phyloP scores from a whole-genome alignment of 345 rosid species.

The Populus ilicifolia region DNA sequence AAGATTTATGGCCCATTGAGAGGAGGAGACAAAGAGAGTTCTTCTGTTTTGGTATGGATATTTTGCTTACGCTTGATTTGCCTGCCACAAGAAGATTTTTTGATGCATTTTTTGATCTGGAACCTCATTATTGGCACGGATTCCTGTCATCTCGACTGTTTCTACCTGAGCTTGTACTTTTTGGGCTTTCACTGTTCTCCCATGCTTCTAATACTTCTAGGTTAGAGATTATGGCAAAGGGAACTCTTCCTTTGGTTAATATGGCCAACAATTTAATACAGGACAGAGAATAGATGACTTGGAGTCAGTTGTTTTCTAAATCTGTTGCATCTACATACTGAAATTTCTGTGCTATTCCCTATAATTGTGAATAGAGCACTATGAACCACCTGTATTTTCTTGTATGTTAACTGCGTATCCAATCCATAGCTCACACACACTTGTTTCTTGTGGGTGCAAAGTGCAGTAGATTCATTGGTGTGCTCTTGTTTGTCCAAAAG shows the following conservation, averaged over 20 bases:
- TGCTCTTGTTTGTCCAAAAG: background rate
- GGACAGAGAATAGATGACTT: conserved; percentile 57
- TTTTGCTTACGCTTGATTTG: conserved; percentile 81
- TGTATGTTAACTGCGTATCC: background rate
- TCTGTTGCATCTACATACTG: conserved; percentile 1
- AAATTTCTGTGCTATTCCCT: background rate
- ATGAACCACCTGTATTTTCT: background rate
- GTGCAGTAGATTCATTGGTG: background rate
- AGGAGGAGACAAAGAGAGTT: conserved; percentile 94
- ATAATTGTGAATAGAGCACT: background rate
- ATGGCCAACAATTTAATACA: conserved; percentile 75
- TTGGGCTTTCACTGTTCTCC: conserved; percentile 77
- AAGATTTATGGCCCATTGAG: conserved; percentile 89
- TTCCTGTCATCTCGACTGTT: conserved; percentile 91
- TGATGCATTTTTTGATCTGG: conserved; percentile 74
- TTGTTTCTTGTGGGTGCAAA: background rate
- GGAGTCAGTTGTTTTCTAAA: conserved; percentile 11
- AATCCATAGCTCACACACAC: background rate
- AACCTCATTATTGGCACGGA: conserved; percentile 92
- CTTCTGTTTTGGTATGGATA: conserved; percentile 99
- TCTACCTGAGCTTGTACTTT: conserved; percentile 71
- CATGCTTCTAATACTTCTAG: conserved; percentile 88
- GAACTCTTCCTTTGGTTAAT: conserved; percentile 78
- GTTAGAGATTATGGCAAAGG: conserved; percentile 92
- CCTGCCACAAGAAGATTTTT: conserved; percentile 85